These are phyloP conservation scores for Fomitiporia mediterranea DNA, from an alignment of 1,284 basidiomycete species.

Conservation along the genomic window DNA sequence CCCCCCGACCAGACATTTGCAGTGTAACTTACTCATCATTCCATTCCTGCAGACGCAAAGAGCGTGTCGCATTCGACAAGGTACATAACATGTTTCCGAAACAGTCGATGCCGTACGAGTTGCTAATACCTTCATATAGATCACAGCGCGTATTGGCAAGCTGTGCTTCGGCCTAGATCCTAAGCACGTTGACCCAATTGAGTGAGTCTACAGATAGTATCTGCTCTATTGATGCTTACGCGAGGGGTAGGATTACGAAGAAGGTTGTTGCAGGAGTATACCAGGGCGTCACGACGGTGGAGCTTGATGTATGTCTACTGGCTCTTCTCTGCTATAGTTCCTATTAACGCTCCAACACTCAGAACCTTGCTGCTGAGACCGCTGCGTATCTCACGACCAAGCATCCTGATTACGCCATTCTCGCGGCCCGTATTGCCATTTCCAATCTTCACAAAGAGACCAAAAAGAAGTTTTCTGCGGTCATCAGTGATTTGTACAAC, in stretches of 20 bases:
- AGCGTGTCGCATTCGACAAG: constrained; percentile 86
- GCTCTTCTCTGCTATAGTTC: neutral
- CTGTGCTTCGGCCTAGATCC: constrained; percentile 96
- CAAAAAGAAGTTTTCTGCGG: constrained; percentile 93
- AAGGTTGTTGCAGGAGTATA: constrained; percentile 97
- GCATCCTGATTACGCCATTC: constrained; percentile 96
- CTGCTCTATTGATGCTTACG: neutral
- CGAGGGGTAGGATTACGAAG: constrained; percentile 66
- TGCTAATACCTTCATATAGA: constrained; percentile 41
- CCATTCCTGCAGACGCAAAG: constrained; percentile 57
- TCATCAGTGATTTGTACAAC: constrained; percentile 86
- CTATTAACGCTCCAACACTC: constrained; percentile 3
- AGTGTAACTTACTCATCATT: constrained; percentile 19
- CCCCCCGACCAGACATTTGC: constrained; percentile 35
- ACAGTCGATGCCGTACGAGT: constrained; percentile 14
- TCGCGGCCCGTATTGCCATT: constrained; percentile 97
- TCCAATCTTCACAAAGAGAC: constrained; percentile 99
- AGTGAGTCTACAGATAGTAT: constrained; percentile 48
- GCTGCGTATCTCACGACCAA: constrained; percentile 96
- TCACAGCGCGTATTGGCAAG: constrained; percentile 90
- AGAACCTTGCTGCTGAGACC: constrained; percentile 95
- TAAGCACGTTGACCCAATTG: constrained; percentile 91
- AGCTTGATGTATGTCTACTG: constrained; percentile 76
- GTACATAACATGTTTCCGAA: constrained; percentile 35
- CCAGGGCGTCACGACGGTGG: constrained; percentile 94